A percentile compares a stretch with the other conserved stretches of the same genome.
These are phyloP conservation scores for Hanseniaspora lachancei DNA, from an alignment of 805 yeast species.

Conservation along the genomic window DNA sequence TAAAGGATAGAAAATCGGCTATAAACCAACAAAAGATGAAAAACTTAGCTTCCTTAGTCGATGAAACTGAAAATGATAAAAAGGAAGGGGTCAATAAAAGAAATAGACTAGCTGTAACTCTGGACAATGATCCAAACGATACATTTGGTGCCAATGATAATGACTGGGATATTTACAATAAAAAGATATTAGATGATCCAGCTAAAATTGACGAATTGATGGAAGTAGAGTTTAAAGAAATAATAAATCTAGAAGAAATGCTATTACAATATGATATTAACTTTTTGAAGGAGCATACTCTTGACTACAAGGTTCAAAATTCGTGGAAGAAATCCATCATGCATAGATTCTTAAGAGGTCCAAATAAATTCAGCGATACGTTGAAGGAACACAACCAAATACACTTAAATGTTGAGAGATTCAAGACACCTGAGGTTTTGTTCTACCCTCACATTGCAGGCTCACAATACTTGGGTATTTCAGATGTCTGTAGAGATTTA, in stretches of 20 bases:
- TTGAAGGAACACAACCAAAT: slow-evolving; percentile 68
- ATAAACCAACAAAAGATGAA: slow-evolving; percentile 92
- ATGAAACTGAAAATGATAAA: slow-evolving; percentile 35
- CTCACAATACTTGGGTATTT: slow-evolving; percentile 87
- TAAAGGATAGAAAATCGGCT: slow-evolving; percentile 75
- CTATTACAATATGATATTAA: slow-evolving; percentile 71
- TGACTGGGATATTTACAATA: slow-evolving; percentile 81
- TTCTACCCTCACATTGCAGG: slow-evolving; percentile 93
- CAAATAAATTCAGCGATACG: slow-evolving; percentile 24
- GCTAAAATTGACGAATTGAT: slow-evolving; percentile 58
- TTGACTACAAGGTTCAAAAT: slow-evolving; percentile 58
- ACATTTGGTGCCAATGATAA: slow-evolving; percentile 91
- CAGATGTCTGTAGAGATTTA: slow-evolving; percentile 60
- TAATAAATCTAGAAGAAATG: slow-evolving; percentile 56
- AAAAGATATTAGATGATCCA: slow-evolving; percentile 56
- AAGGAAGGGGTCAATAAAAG: slow-evolving; percentile 27
- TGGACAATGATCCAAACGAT: slow-evolving; percentile 84
- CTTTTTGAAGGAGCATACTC: slow-evolving; percentile 74
- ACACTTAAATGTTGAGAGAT: slow-evolving; percentile 80
- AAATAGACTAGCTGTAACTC: slow-evolving; percentile 47
- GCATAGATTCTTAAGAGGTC: slow-evolving; percentile 82
- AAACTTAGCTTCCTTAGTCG: slow-evolving; percentile 76
- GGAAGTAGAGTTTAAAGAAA: slow-evolving; percentile 54
- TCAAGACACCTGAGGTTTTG: slow-evolving; percentile 79
- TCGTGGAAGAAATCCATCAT: slow-evolving; percentile 61